Percentiles rank a stretch among this genome's conserved stretches.
These are phyloP conservation scores for Colletotrichum sp. DNA, from an alignment of 2,329 filamentous ascomycete species.

Conservation along the genomic window DNA sequence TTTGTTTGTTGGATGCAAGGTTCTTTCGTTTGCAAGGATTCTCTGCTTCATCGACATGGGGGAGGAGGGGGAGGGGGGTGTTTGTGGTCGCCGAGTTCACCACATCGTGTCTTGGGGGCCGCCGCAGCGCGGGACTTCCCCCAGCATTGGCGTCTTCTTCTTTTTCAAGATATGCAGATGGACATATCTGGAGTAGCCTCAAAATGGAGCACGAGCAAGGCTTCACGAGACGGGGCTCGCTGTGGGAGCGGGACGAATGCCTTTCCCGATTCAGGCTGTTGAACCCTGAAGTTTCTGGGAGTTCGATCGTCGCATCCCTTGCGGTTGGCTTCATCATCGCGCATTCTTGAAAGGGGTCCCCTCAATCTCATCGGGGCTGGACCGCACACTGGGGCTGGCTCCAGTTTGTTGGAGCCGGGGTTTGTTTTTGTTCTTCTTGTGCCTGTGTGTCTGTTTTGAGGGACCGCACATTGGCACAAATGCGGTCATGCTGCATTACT, in stretches of 20 bases:
- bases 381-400: background rate
- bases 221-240: background rate
- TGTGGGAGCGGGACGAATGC: background rate
- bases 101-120: background rate
- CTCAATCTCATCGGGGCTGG: background rate
- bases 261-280: background rate
- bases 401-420: background rate
- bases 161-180: background rate
- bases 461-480: background rate
- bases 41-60: background rate
- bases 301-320: background rate
- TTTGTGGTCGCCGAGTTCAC: background rate
- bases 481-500: background rate
- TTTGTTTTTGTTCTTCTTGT: background rate
- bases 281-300: background rate
- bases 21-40: background rate
- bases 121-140: background rate
- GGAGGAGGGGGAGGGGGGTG: background rate
- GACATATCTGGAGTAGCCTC: background rate
- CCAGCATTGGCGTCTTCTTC: background rate
- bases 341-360: background rate
- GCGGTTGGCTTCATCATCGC: background rate
- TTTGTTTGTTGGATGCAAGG: background rate
- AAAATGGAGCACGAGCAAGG: background rate
- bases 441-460: background rate